phyloP scores from a whole-genome alignment of 2,329 filamentous ascomycete genomes.

The Calycina marina region DNA sequence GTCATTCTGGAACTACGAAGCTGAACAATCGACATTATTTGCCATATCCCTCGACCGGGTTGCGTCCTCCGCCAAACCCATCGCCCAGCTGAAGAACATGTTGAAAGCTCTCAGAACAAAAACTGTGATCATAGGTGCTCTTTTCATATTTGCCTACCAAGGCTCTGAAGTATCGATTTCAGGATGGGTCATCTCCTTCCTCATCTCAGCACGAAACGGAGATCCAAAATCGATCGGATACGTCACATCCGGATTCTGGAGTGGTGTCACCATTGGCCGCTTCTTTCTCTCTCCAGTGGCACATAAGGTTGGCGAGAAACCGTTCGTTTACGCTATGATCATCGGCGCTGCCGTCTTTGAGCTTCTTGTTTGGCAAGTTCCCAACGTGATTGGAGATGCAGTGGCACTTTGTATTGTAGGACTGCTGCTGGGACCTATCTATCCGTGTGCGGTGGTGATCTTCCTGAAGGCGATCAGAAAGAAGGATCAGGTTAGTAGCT shows the following conservation, averaged over 20 bases:
- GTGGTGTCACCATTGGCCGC: slow-evolving; percentile 61
- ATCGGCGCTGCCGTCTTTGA: slow-evolving; percentile 51
- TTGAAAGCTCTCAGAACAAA: slow-evolving; percentile 33
- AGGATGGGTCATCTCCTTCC: slow-evolving; percentile 76
- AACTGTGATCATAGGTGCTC: slow-evolving; percentile 52
- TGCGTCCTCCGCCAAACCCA: slow-evolving; percentile 23
- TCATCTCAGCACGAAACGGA: slow-evolving; percentile 58
- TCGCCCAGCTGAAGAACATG: slow-evolving; percentile 26
- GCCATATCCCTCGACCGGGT: slow-evolving; percentile 29
- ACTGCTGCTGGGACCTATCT: slow-evolving; percentile 63
- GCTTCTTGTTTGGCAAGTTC: slow-evolving; percentile 64
- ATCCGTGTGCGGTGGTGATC: slow-evolving; percentile 55
- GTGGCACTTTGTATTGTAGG: slow-evolving; percentile 58
- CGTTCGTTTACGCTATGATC: slow-evolving; percentile 49
- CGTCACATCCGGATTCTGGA: slow-evolving; percentile 60
- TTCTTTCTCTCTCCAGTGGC: slow-evolving; percentile 56
- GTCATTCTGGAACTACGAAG: slow-evolving; percentile 57
- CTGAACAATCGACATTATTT: slow-evolving; percentile 33
- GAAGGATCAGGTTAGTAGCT: slow-evolving; percentile 43
- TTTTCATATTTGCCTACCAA: slow-evolving; percentile 80
- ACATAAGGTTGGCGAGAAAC: slow-evolving; percentile 53
- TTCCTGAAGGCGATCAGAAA: slow-evolving; percentile 46
- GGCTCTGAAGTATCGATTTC: slow-evolving; percentile 73
- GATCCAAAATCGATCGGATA: slow-evolving; percentile 62
- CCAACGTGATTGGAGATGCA: slow-evolving; percentile 57